These are phyloP conservation scores for Kuraishia ogatae DNA, from an alignment of 805 yeast genomes.

Conservation along the genomic window DNA sequence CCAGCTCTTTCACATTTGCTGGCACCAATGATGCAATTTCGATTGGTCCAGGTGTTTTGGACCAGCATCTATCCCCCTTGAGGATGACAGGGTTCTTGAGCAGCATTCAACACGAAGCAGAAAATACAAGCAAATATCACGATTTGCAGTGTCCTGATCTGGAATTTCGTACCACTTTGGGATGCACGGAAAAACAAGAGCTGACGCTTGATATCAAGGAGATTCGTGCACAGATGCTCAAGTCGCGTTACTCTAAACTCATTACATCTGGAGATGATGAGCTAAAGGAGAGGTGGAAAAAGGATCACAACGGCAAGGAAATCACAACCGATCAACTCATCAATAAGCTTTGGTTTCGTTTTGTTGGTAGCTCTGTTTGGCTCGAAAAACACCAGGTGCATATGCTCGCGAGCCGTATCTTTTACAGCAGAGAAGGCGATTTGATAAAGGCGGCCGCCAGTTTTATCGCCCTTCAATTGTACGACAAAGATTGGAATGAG, in stretches of 20 bases:
- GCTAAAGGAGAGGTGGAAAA: neutral
- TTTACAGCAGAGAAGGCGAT: constrained; percentile 15
- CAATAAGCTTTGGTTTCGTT: constrained; percentile 4
- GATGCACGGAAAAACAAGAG: constrained; percentile 2
- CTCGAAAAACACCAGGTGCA: constrained; percentile 34
- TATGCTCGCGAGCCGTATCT: constrained; percentile 27
- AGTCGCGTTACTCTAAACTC: constrained; percentile 1
- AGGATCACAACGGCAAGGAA: neutral
- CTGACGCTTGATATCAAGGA: constrained; percentile 1
- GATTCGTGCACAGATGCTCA: constrained; percentile 1
- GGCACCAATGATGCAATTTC: neutral
- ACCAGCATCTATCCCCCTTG: neutral
- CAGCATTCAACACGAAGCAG: neutral
- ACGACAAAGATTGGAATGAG: constrained; percentile 30
- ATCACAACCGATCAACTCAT: constrained; percentile 2
- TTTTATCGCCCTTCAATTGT: constrained; percentile 22
- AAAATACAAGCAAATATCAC: neutral
- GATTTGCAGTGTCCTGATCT: constrained; percentile 1
- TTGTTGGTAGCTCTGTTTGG: constrained; percentile 22
- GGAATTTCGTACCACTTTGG: neutral
- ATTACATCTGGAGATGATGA: neutral
- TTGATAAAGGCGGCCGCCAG: constrained; percentile 3
- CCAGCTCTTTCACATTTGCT: neutral
- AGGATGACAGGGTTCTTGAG: neutral
- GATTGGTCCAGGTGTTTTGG: constrained; percentile 1